A percentile compares a stretch with the other conserved stretches of the same genome.
Evolutionary conservation across 768 basidiomycete genomes (phyloP).

Genomic region (Fibroporia radiculosa): DNA sequence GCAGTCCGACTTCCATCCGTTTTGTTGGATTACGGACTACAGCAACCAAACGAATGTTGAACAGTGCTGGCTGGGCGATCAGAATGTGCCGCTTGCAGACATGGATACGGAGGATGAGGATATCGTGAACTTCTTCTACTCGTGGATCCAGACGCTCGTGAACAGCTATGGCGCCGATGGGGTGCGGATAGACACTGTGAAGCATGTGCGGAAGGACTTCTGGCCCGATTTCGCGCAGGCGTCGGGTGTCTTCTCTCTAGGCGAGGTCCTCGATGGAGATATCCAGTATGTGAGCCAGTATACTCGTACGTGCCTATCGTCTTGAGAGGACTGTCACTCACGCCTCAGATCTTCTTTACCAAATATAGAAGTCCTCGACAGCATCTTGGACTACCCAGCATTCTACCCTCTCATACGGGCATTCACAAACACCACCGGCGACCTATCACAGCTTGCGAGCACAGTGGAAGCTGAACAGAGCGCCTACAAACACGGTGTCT

Average conservation of each 20-base stretch:
- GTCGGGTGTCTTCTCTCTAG: constrained; percentile 46
- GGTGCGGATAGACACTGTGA: constrained; percentile 52
- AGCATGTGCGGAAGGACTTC: constrained; percentile 46
- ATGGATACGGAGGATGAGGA: constrained; percentile 44
- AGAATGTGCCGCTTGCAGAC: constrained; percentile 45
- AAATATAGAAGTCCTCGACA: constrained; percentile 31
- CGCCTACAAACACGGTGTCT: constrained; percentile 31
- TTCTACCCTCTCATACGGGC: constrained; percentile 37
- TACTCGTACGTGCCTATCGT: constrained; percentile 29
- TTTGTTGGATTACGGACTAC: constrained; percentile 36
- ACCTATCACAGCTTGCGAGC: constrained; percentile 24
- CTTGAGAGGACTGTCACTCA: not conserved
- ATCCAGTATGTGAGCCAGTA: constrained; percentile 31
- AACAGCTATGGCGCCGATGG: constrained; percentile 44
- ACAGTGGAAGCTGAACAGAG: constrained; percentile 25
- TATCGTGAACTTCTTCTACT: constrained; percentile 36
- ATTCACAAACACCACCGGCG: constrained; percentile 28
- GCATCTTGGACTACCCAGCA: constrained; percentile 42
- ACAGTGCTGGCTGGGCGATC: constrained; percentile 55
- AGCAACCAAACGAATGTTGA: constrained; percentile 41
- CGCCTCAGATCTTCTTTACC: too few relatives aligned
- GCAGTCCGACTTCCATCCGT: constrained; percentile 30
- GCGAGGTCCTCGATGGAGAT: constrained; percentile 43
- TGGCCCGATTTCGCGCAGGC: constrained; percentile 43
- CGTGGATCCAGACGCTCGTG: constrained; percentile 42